Conservation (phyloP, 805 yeast genomes). For the Spathaspora gorwiae region DNA sequence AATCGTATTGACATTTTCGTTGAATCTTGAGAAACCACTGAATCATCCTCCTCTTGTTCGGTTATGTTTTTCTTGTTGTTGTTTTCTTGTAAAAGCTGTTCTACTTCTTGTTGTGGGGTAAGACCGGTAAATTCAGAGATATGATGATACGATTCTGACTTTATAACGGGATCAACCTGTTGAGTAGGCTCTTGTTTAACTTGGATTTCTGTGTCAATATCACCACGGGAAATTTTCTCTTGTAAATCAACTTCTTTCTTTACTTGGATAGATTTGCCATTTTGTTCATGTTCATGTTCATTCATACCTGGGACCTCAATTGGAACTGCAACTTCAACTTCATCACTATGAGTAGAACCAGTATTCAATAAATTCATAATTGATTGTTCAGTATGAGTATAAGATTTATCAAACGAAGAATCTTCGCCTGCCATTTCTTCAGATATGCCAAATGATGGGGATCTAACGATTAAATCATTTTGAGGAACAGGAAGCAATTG, state of each 20-base stretch:
- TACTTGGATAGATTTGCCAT: background rate
- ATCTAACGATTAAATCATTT: background rate
- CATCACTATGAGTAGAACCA: slow-evolving; percentile 7
- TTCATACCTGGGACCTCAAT: background rate
- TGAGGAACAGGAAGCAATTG: slow-evolving; percentile 24
- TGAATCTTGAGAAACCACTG: slow-evolving; percentile 8
- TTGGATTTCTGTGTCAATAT: background rate
- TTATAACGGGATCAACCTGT: background rate
- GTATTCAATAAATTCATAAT: slow-evolving; percentile 33
- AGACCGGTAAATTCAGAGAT: slow-evolving; percentile 3
- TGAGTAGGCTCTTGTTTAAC: background rate
- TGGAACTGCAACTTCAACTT: background rate
- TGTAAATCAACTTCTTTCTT: background rate
- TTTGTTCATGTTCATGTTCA: background rate
- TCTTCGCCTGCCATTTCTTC: slow-evolving; percentile 8
- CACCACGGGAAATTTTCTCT: background rate
- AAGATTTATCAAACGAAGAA: slow-evolving; percentile 31
- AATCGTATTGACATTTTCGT: slow-evolving; percentile 22
- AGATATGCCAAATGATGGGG: slow-evolving; percentile 1
- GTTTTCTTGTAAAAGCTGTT: background rate
- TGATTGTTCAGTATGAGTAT: slow-evolving; percentile 34
- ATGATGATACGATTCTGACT: background rate
- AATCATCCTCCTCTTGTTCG: slow-evolving; percentile 1
- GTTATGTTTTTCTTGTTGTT: background rate
- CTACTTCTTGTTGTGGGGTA: slow-evolving; percentile 9